phyloP scores from a whole-genome alignment of 305 asterid genomes.

The Solanum hybrid region DNA sequence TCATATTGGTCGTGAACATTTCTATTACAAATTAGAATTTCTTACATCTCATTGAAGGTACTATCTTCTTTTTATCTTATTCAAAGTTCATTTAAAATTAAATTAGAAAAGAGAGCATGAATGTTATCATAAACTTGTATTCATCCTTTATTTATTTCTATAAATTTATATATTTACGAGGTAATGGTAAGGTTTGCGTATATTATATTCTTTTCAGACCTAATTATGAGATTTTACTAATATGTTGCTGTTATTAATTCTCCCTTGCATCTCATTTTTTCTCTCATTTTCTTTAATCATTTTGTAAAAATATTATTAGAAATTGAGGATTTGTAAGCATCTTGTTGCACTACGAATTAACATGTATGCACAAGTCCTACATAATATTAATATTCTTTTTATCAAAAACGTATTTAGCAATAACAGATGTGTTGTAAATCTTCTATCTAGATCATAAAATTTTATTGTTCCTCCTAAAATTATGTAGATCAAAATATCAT shows the following conservation, averaged over 20 bases:
- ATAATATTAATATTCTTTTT: no score
- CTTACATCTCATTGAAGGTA: background rate
- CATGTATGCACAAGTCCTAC: background rate
- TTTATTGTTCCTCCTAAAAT: background rate
- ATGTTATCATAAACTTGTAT: no score
- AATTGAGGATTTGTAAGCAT: background rate
- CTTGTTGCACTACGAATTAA: background rate
- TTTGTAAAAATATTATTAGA: background rate
- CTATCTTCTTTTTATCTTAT: background rate
- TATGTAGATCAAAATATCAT: background rate
- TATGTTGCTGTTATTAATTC: background rate
- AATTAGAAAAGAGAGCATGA: background rate
- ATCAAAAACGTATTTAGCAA: background rate
- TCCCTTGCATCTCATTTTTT: background rate
- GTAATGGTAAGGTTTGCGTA: no score
- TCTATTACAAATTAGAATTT: no score
- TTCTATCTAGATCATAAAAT: background rate
- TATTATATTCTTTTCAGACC: no score
- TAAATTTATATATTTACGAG: background rate
- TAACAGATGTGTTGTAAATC: background rate
- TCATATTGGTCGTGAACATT: background rate
- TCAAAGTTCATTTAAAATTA: background rate
- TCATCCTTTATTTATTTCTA: background rate
- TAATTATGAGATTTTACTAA: no score
- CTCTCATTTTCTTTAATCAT: background rate